Conservation (phyloP, 148 eudicot species). For the Beta vulgaris region DNA sequence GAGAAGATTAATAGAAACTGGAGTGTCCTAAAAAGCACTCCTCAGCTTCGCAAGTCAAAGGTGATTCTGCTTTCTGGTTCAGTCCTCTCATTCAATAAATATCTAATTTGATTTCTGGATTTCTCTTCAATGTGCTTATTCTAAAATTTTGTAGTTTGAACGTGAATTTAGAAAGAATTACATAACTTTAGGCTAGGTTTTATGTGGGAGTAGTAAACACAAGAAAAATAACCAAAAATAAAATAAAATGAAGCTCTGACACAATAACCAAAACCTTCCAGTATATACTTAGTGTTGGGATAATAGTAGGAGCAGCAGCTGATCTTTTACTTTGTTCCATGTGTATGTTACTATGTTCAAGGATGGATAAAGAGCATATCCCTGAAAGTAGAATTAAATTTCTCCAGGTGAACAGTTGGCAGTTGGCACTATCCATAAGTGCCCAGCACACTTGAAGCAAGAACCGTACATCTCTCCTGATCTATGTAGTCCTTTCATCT, state of each 20-base stretch:
- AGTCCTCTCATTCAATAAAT: neutral
- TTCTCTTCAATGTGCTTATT: too few relatives aligned
- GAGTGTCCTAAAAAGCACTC: constrained; percentile 82
- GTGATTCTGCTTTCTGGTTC: constrained; percentile 36
- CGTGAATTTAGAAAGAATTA: too few relatives aligned
- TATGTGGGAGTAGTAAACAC: neutral
- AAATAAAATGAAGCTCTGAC: too few relatives aligned
- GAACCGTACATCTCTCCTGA: neutral
- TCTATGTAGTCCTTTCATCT: neutral
- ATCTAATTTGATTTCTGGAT: neutral
- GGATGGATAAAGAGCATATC: neutral
- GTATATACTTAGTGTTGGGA: neutral
- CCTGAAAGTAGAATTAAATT: neutral
- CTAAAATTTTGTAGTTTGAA: too few relatives aligned
- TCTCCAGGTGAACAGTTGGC: neutral
- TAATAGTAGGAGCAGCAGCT: neutral
- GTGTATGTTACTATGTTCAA: neutral
- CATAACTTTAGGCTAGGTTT: neutral
- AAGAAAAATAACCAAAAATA: too few relatives aligned
- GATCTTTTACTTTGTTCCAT: neutral
- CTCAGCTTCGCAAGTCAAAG: constrained; percentile 76
- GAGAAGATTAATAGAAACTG: constrained; percentile 81
- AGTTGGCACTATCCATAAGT: neutral
- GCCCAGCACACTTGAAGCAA: neutral
- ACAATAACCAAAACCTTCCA: too few relatives aligned